Base-by-base conservation (phyloP, 495 filamentous ascomycete genomes). In the Cenococcum geophilum region DNA sequence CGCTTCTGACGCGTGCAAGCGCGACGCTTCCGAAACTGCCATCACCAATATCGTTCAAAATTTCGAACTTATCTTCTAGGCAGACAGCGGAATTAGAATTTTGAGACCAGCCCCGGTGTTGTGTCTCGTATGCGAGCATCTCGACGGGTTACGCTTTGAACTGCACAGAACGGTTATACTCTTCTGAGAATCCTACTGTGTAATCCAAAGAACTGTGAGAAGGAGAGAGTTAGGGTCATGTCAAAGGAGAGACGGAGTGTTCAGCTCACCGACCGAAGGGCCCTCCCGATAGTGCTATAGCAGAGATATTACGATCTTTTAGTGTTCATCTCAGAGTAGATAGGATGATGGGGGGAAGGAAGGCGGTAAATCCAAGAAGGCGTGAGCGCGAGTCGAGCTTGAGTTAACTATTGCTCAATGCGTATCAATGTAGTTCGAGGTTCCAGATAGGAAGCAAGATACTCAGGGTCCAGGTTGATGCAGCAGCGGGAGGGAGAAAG, bases 1-100 rank as follows among this genome's bases (percentile, higher is more conserved):
- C 91, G 51, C 86, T 89, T 68, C 95, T 86, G 45, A 95, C 90
- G 70, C 92, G 83, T 60, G 92, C 93, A 53, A 99, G 79, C 57
- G 89, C 90, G 47, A 99, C 93, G 68, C 91, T 97, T 35, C 93
- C 93, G 68, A 99, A 99, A 73, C 92, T 97, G 58, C 93, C 93
- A 87, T 99, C 93, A 8, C 93, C 93, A 68, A 99, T 92, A 64
- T 99, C 93, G 75, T 97, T 99, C 66, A 97, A 76, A 42, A 99
- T 85, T 74, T 99, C 93, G 70, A 96, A 99, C 63, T 90, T 85
- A 72, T 97, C 93, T 45, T 77, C 74, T 8, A 78, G 72, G 35
- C 69, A 75, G 1, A 67, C 45, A 23, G 56, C 22, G 6, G 63
- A 60, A 25, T 23, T 16, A 21, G 63, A 59, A 48, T 22, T 37